Conservation (phyloP, 345 rosid genomes). For the Moringa oleifera region DNA sequence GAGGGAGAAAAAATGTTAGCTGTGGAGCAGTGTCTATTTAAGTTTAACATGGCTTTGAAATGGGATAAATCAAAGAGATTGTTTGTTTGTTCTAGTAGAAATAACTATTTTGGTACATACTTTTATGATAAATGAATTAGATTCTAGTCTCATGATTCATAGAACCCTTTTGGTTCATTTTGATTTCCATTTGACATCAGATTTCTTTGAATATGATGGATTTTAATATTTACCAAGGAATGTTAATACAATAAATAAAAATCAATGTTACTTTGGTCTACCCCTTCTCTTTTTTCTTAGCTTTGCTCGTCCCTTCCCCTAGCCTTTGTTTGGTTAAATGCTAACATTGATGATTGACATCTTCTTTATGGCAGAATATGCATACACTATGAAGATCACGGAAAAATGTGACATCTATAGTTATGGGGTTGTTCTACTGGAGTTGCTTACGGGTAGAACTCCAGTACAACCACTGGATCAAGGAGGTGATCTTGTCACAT, state of each 20-base stretch:
- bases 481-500: conserved; percentile 89
- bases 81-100: background rate
- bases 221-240: too few relatives aligned
- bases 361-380: conserved; percentile 53
- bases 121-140: too few relatives aligned
- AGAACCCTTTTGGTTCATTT: too few relatives aligned
- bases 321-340: background rate
- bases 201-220: too few relatives aligned
- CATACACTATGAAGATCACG: conserved; percentile 92
- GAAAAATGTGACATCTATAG: conserved; percentile 97
- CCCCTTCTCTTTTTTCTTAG: background rate
- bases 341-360: background rate
- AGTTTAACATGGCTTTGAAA: background rate
- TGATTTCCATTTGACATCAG: too few relatives aligned
- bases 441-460: conserved; percentile 73
- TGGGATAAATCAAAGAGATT: background rate
- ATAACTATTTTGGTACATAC: background rate
- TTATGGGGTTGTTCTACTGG: conserved; percentile 82
- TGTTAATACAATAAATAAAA: too few relatives aligned
- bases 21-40: too few relatives aligned
- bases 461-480: conserved; percentile 85
- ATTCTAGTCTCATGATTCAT: background rate
- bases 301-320: background rate
- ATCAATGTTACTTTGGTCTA: background rate
- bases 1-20: too few relatives aligned